Base-by-base conservation (phyloP, 2,329 filamentous ascomycete genomes). In the Pseudogymnoascus sp. region DNA sequence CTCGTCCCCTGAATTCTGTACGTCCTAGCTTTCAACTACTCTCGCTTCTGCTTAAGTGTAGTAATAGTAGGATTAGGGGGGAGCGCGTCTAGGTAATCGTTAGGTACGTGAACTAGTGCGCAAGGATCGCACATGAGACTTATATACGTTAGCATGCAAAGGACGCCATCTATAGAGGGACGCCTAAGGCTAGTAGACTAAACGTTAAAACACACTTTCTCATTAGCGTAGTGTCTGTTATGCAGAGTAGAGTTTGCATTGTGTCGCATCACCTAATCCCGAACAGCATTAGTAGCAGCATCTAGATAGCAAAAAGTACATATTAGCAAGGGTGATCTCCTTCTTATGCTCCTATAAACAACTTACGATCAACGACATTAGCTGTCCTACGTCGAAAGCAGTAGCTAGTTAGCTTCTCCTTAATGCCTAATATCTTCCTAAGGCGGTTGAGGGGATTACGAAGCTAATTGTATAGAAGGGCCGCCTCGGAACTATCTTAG, bases 361-460 rank as follows among this genome's bases (percentile, higher is more conserved):
- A 65, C 64, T 60, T 66, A 66, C 61, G 21, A 59, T 65, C 39
- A 59, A 67, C 60, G 9, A 62, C 63, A 52, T 67, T 67, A 4
- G 60, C 61, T n/a, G 60, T 65, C 19, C 61, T 61, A 60, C 61
- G 48, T 35, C 60, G 58, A 57, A 68, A 66, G 57, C 60, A 66
- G 59, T 67, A 66, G 58, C 59, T 60, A 10, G 63, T 68, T 55
- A 65, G 60, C 35, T 59, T 65, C 33, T 63, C 19, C 23, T 61
- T 58, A n/a, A 63, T 62, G 18, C 58, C 58, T 19, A 28, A 30
- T 38, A 57, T 57, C 41, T 58, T 57, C 28, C 60, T 41, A 19
- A 64, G 57, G 21, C 62, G 62, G 55, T 63, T 60, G 3, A 68
- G 30, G 39, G 52, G 56, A 39, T 60, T 28, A 57, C 12, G 45